phyloP scores from a whole-genome alignment of 2,329 filamentous ascomycete genomes.

The Keithomyces neogunnii region DNA sequence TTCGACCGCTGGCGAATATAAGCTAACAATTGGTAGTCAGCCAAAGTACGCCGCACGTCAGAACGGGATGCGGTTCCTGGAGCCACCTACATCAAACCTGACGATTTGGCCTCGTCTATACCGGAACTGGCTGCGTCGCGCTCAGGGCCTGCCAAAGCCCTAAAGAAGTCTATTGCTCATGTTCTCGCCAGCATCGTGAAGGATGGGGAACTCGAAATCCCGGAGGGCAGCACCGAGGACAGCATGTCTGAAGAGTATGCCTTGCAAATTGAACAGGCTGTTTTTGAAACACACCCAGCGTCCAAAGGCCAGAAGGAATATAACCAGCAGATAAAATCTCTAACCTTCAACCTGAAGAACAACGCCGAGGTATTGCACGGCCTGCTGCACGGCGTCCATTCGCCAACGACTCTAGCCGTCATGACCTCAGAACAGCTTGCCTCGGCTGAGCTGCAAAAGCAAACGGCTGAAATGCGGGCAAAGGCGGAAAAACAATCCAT shows the following conservation, averaged over 20 bases:
- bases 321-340: slow-evolving; percentile 58
- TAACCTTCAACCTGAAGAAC: slow-evolving; percentile 81
- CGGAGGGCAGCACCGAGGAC: slow-evolving; percentile 54
- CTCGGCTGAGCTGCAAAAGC: slow-evolving; percentile 75
- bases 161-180: slow-evolving; percentile 61
- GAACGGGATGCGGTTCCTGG: slow-evolving; percentile 34
- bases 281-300: slow-evolving; percentile 46
- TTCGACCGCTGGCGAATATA: not conserved
- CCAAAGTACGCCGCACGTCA: slow-evolving; percentile 45
- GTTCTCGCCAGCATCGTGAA: slow-evolving; percentile 61
- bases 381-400: slow-evolving; percentile 63
- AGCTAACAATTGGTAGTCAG: slow-evolving; percentile 22
- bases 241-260: slow-evolving; percentile 62
- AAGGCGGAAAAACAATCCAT: slow-evolving; percentile 77
- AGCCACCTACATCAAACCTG: slow-evolving; percentile 37
- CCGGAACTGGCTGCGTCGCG: slow-evolving; percentile 53
- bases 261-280: slow-evolving; percentile 70
- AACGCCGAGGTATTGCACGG: slow-evolving; percentile 72
- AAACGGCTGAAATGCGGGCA: slow-evolving; percentile 69
- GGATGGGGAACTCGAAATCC: slow-evolving; percentile 52
- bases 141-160: slow-evolving; percentile 58
- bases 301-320: slow-evolving; percentile 40
- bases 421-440: slow-evolving; percentile 91
- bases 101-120: slow-evolving; percentile 42
- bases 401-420: slow-evolving; percentile 67